phyloP scores from a whole-genome alignment of 345 rosid genomes.

The Populus pruinosa region DNA sequence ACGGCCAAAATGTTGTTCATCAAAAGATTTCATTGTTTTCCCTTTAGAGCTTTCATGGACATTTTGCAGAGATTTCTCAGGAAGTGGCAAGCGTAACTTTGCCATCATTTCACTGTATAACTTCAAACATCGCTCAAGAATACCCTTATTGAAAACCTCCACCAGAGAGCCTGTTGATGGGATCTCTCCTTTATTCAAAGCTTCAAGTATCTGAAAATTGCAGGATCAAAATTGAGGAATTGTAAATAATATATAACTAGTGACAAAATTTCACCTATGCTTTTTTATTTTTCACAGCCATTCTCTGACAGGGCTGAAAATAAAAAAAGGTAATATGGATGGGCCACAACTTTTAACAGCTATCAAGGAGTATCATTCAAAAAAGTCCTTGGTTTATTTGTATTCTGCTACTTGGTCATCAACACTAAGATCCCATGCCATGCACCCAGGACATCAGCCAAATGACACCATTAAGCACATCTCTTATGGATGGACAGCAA shows the following conservation, averaged over 20 bases:
- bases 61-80: conserved; percentile 60
- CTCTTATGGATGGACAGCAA: background rate
- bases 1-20: conserved; percentile 91
- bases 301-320: background rate
- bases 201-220: conserved; percentile 81
- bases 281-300: background rate
- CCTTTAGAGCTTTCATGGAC: conserved; percentile 58
- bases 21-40: conserved; percentile 63
- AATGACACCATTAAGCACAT: conserved; percentile 1
- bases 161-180: conserved; percentile 99
- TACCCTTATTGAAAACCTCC: conserved; percentile 93
- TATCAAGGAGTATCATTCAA: background rate
- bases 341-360: background rate
- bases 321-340: background rate
- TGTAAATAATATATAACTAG: background rate
- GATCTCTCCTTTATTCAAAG: conserved; percentile 97
- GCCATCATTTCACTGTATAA: conserved; percentile 66
- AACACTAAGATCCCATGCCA: background rate
- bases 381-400: too few species aligned
- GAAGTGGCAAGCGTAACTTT: conserved; percentile 58
- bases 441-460: background rate
- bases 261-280: background rate
- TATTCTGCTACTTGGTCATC: too few species aligned
- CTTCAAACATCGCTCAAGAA: conserved; percentile 82
- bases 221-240: conserved; percentile 4